Evolutionary conservation across 495 filamentous ascomycete species (phyloP).

Genomic region (Penicillium pulvis): DNA sequence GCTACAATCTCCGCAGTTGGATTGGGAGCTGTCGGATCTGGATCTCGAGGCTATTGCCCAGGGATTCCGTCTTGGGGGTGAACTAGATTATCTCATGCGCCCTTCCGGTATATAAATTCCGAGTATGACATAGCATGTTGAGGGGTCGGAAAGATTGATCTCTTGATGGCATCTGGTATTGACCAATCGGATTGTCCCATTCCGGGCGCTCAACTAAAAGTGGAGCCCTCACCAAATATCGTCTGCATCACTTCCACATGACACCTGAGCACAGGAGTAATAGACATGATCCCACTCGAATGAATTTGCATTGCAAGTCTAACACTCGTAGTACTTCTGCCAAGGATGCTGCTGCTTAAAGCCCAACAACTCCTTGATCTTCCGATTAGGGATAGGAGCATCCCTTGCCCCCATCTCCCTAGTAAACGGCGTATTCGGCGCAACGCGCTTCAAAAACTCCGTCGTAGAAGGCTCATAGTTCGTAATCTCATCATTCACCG

Average conservation of each 20-base stretch:
- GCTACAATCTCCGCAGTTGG: slow-evolving; percentile 18
- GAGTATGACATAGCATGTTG: not conserved
- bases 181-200: no score
- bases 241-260: no score
- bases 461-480: slow-evolving; percentile 38
- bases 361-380: slow-evolving; percentile 58
- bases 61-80: slow-evolving; percentile 29
- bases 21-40: slow-evolving; percentile 30
- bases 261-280: no score
- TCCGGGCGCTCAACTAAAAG: no score
- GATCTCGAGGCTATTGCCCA: slow-evolving; percentile 33
- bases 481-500: slow-evolving; percentile 61
- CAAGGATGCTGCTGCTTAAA: slow-evolving; percentile 60
- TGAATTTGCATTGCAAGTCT: not conserved
- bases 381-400: slow-evolving; percentile 59
- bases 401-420: slow-evolving; percentile 56
- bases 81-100: slow-evolving; percentile 28
- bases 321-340: slow-evolving; percentile 37
- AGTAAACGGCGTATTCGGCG: slow-evolving; percentile 49
- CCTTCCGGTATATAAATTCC: slow-evolving; percentile 14
- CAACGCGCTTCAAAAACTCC: slow-evolving; percentile 50
- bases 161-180: no score
- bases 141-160: not conserved
- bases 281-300: no score
- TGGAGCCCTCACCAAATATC: no score